phyloP scores from a whole-genome alignment of 2,329 filamentous ascomycete genomes.

The Penicillium crustosum region DNA sequence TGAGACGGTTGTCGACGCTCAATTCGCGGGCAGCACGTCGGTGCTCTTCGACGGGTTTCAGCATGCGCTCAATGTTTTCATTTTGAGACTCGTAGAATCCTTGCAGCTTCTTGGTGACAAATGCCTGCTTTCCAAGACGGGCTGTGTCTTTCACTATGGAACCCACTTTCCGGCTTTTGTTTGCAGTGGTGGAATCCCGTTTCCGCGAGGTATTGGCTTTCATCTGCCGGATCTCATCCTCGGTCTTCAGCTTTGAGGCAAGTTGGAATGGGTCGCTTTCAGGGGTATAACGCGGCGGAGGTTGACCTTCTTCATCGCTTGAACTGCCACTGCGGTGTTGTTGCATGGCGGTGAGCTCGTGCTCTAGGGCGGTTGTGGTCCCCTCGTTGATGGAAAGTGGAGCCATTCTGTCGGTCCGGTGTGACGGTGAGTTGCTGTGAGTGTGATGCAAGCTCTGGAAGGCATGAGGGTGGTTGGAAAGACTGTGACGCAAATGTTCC shows the following conservation, averaged over 20 bases:
- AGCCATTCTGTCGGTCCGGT: constrained; percentile 23
- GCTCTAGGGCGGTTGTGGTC: constrained; percentile 46
- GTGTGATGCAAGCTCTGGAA: constrained; percentile 25
- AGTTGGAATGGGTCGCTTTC: constrained; percentile 82
- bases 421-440: constrained; percentile 23
- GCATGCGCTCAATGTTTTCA: constrained; percentile 83
- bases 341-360: constrained; percentile 19
- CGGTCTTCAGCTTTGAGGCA: constrained; percentile 72
- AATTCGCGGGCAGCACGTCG: constrained; percentile 76
- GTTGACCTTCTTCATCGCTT: constrained; percentile 48
- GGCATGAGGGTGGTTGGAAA: constrained; percentile 29
- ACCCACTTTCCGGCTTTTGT: constrained; percentile 12
- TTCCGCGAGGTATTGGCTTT: constrained; percentile 78
- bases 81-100: constrained; percentile 91
- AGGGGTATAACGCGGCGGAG: constrained; percentile 56
- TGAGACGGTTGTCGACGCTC: constrained; percentile 74
- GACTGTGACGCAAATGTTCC: constrained; percentile 31
- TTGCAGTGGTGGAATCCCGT: constrained; percentile 43
- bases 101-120: constrained; percentile 53
- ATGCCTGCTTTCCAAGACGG: constrained; percentile 44
- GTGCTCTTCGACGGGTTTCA: constrained; percentile 93
- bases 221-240: constrained; percentile 73
- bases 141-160: constrained; percentile 14
- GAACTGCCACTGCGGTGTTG: constrained; percentile 25
- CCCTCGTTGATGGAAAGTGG: constrained; percentile 32